These are phyloP conservation scores for Populus tremula DNA, from an alignment of 345 rosid genomes.

Conservation along the genomic window DNA sequence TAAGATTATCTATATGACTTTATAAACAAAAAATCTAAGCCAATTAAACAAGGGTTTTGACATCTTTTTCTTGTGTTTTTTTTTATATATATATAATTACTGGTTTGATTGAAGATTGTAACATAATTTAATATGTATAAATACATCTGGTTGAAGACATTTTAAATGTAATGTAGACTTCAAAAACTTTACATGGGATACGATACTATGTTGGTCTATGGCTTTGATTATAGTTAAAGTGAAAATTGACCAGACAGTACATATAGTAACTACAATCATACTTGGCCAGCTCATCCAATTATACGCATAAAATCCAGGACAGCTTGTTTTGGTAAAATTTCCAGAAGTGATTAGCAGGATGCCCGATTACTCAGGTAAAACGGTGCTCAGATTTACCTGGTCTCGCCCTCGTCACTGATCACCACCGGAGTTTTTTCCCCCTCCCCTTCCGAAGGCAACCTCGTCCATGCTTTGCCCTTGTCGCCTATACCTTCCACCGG, in stretches of 20 bases:
- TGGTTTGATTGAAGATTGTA: no score
- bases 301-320: not conserved
- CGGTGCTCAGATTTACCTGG: constrained; percentile 30
- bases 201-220: not conserved
- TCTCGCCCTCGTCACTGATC: constrained; percentile 19
- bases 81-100: no score
- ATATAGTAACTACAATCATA: not conserved
- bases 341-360: not conserved
- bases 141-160: no score
- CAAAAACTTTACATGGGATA: not conserved
- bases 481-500: constrained; percentile 78
- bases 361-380: not conserved
- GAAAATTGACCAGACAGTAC: not conserved
- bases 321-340: not conserved
- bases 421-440: constrained; percentile 18
- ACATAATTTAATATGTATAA: no score
- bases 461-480: constrained; percentile 94
- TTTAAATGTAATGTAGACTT: no score
- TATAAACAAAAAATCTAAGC: no score
- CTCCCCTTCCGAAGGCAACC: constrained; percentile 61
- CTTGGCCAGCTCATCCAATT: not conserved
- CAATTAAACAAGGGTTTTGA: no score
- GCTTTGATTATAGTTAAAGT: not conserved
- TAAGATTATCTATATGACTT: no score
- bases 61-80: no score